Evolutionary conservation across 1,284 basidiomycete species (phyloP).

Genomic region (Sporisorium iseilematis-ciliati): DNA sequence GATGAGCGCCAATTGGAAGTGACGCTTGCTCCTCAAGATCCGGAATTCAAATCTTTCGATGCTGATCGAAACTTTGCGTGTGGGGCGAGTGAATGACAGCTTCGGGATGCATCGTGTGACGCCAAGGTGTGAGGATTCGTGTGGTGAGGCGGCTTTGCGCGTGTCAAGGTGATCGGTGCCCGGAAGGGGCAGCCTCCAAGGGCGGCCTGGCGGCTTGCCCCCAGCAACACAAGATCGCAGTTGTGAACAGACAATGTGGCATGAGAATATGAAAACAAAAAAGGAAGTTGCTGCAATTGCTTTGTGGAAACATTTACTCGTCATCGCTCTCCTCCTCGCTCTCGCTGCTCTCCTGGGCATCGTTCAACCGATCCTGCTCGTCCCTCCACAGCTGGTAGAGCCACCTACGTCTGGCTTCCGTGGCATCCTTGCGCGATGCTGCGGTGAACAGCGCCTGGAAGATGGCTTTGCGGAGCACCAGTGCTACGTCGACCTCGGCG

Average conservation of each 20-base stretch:
- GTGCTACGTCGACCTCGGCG: slow-evolving; percentile 20
- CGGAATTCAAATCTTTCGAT: no score
- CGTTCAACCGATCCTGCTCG: slow-evolving; percentile 67
- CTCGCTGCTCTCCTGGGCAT: not conserved
- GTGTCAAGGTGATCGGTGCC: no score
- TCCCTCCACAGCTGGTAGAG: slow-evolving; percentile 84
- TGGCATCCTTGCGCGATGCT: slow-evolving; percentile 80
- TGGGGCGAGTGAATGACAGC: no score
- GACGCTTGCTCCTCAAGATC: no score
- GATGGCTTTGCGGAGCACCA: slow-evolving; percentile 75
- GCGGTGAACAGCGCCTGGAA: slow-evolving; percentile 79
- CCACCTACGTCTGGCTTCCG: slow-evolving; percentile 82
- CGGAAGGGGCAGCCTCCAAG: no score
- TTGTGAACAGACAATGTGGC: no score
- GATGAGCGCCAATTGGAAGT: slow-evolving; percentile 44
- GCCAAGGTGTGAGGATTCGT: no score
- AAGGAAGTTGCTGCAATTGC: not conserved
- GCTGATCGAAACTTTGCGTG: no score
- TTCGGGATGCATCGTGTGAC: no score
- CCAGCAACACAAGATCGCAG: no score
- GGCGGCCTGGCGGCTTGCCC: no score
- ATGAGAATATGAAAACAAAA: not conserved
- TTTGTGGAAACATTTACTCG: not conserved
- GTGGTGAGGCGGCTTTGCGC: no score
- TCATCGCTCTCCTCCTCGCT: slow-evolving; percentile 1